Conservation (phyloP, 192 early-diverging fungal genomes). For the Diversispora eburnea region DNA sequence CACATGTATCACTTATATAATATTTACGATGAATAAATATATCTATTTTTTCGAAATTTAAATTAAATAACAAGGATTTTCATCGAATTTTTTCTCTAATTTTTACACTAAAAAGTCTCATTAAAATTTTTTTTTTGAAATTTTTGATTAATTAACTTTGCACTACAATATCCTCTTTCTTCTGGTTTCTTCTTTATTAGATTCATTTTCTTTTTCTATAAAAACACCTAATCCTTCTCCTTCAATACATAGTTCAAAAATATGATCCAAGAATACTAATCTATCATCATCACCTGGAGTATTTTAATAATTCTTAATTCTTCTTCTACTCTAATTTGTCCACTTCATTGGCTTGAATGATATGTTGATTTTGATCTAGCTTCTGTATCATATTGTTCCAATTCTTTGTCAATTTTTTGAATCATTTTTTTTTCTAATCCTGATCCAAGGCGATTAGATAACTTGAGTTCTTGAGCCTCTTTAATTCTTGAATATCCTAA, state of each 20-base stretch:
- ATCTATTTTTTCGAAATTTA: too few species aligned
- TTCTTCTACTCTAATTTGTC: slow-evolving; percentile 64
- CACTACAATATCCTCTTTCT: slow-evolving; percentile 39
- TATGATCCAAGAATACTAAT: slow-evolving; percentile 70
- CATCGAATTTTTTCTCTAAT: too few species aligned
- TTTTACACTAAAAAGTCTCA: too few species aligned
- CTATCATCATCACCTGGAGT: slow-evolving; percentile 59
- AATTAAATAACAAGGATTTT: too few species aligned
- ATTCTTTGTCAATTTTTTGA: slow-evolving; percentile 64
- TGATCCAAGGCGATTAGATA: slow-evolving; percentile 54
- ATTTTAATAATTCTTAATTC: slow-evolving; percentile 62
- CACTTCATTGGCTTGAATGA: slow-evolving; percentile 63
- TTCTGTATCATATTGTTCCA: slow-evolving; percentile 61
- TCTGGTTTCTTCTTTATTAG: slow-evolving; percentile 34
- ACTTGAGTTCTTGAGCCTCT: slow-evolving; percentile 52
- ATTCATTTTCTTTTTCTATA: slow-evolving; percentile 41
- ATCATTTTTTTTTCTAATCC: slow-evolving; percentile 85
- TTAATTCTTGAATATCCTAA: slow-evolving; percentile 53
- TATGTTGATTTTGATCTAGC: slow-evolving; percentile 61
- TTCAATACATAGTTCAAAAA: slow-evolving; percentile 54
- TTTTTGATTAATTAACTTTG: too few species aligned
- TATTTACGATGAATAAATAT: too few species aligned
- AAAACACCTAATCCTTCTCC: slow-evolving; percentile 64
- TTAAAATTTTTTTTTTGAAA: too few species aligned
- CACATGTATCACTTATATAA: too few species aligned